Evolutionary conservation across 139 green algal species (phyloP), one percentile per base, ranked within the genome.

Genomic region (Deuterostichococcus epilithicus): DNA sequence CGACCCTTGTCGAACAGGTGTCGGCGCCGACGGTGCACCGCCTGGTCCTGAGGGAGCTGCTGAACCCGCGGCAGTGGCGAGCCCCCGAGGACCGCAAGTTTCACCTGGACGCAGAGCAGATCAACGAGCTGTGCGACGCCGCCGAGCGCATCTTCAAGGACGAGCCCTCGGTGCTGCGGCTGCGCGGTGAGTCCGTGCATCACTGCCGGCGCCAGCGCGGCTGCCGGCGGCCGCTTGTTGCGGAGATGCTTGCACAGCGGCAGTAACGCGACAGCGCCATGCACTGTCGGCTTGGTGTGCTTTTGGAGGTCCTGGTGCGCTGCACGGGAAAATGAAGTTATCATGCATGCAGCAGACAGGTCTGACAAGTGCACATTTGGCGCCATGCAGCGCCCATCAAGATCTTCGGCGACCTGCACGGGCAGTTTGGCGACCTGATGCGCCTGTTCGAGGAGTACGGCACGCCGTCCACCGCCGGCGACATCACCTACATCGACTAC

Each of bases 401-500:
- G 89, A 97, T 99, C 72, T 99, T 99, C 82, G 96, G 96, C 28
- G 96, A 99, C 84, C 86, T 99, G 73, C 96, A 99, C 75, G 95
- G 95, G 33, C 95, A 99, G 83, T 99, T 98, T 91, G 92, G 92
- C 10, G 96, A 99, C 88, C 86, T 99, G 47, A 99, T 99, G 96
- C 91, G 96, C 10, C 86, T 99, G 66, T 99, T 99, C 86, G 93
- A 98, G 81, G 96, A 99, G 88, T 99, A 99, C 79, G 96, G 96
- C 38, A 92, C 88, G 32, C 96, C 96, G 8, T 95, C 88, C 75
- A 98, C 94, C 6, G 93, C 92, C 0, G 96, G 96, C 5, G 96
- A 99, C 90, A 99, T 99, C 86, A 97, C 95, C 30, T 99, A 98
- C 90, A 98, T 99, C 28, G 94, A 98, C 84, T 98, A 98, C 83